Evolutionary conservation across 176 grass and related monocot species (phyloP), one percentile per base, ranked within the genome.

Genomic region (Lolium perenne): DNA sequence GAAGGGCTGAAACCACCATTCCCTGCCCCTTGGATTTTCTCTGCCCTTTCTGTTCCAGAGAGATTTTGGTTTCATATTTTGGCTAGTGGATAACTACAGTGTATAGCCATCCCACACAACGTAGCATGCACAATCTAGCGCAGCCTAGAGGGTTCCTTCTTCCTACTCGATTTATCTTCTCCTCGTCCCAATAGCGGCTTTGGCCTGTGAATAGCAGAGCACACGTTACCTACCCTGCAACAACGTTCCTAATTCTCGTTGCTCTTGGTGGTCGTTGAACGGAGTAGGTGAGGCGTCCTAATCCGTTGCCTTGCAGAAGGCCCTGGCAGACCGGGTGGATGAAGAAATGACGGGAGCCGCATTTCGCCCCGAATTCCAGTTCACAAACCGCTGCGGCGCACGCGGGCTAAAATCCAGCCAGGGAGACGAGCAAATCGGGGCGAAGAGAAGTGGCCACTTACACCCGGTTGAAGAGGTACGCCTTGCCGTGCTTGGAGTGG

Each of bases 381-480:
- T 10, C 21, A 56, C 49, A 25, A 22, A 77, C 17, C 22, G 2
- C 43, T 5, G 69, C 8, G 11, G 57, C 21, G 59, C 72, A 21
- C 57, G 55, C 46, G 56, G n/a, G 0, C 50, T 13, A 9, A 77
- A 59, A 20, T 58, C 18, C 41, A 32, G 18, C 45, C 5, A 61
- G 21, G 79, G 1, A 15, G 59, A 69, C 22, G 47, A 73, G 6
- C 57, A 49, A 79, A 60, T 41, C 14, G 12, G 35, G 17, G n/a
- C 8, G 71, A 56, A 38, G 40, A 48, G 57, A 14, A 26, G 26
- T 17, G 38, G 82, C 1, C 83, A 90, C 97, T 94, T 94, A 99
- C 97, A 94, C 90, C 84, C 94, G 87, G 50, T 91, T 58, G 94
- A 92, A 96, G 90, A 99, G 97, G 80, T 99, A 96, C 74, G 97